Evolutionary conservation across 2,329 filamentous ascomycete species (phyloP).

Genomic region (Hypoxylon sp.): DNA sequence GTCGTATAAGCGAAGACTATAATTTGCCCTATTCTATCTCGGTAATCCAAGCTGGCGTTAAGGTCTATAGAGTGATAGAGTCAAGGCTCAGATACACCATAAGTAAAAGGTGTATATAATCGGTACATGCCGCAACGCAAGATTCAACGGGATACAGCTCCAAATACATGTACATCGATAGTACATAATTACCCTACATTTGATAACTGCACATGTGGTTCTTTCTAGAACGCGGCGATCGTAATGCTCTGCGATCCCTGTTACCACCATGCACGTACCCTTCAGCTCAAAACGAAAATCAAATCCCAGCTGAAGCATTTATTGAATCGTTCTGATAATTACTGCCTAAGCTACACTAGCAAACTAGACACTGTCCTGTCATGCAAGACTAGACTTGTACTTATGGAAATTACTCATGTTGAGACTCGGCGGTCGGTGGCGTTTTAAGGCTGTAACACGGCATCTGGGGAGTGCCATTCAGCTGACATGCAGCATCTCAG

Average conservation of each 20-base stretch:
- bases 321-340: background rate
- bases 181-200: too few species aligned
- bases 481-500: constrained; percentile 21
- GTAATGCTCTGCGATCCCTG: constrained; percentile 28
- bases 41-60: too few species aligned
- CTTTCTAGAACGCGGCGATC: constrained; percentile 39
- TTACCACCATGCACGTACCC: constrained; percentile 7
- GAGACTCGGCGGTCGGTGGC: constrained; percentile 19
- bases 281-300: constrained; percentile 3
- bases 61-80: too few species aligned
- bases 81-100: too few species aligned
- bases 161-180: constrained; percentile 10
- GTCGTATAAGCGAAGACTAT: background rate
- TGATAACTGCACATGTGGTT: too few species aligned
- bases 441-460: constrained; percentile 31
- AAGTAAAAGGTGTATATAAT: background rate
- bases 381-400: background rate
- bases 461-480: constrained; percentile 19
- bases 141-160: background rate
- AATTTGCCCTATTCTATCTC: background rate
- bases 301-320: background rate
- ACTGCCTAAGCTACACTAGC: background rate
- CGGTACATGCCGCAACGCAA: background rate
- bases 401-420: background rate
- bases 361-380: background rate